These are phyloP conservation scores for Kregervanrija delftensis DNA, from an alignment of 805 yeast genomes.

Conservation along the genomic window DNA sequence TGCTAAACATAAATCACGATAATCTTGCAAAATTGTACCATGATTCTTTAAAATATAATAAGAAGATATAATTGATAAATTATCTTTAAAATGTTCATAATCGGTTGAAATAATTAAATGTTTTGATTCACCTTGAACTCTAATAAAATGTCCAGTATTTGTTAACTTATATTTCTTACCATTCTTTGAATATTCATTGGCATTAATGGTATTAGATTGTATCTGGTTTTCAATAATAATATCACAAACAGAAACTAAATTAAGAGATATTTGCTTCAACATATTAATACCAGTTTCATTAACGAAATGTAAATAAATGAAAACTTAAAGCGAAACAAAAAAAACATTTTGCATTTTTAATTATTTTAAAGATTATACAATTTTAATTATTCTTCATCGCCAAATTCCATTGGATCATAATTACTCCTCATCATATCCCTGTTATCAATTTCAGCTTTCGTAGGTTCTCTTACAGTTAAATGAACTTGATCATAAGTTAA, in stretches of 20 bases:
- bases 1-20: conserved; percentile 37
- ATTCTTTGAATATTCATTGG: conserved; percentile 25
- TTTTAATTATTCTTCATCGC: conserved; percentile 50
- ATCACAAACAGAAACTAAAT: conserved; percentile 24
- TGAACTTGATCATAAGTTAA: conserved; percentile 57
- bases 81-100: conserved; percentile 19
- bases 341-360: background rate
- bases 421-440: conserved; percentile 64
- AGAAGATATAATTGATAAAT: conserved; percentile 35
- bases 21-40: conserved; percentile 31
- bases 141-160: conserved; percentile 37
- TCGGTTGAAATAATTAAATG: conserved; percentile 35
- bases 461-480: conserved; percentile 62
- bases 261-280: conserved; percentile 22
- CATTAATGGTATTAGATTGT: conserved; percentile 22
- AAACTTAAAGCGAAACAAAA: background rate
- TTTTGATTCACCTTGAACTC: conserved; percentile 43
- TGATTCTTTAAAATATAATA: conserved; percentile 34
- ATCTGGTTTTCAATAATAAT: conserved; percentile 18
- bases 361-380: conserved; percentile 21
- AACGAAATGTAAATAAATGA: background rate
- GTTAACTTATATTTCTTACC: conserved; percentile 45
- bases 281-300: background rate
- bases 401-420: conserved; percentile 76
- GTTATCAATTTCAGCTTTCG: conserved; percentile 56